phyloP scores from a whole-genome alignment of 2,329 filamentous ascomycete genomes.

The Zarea fungicola region DNA sequence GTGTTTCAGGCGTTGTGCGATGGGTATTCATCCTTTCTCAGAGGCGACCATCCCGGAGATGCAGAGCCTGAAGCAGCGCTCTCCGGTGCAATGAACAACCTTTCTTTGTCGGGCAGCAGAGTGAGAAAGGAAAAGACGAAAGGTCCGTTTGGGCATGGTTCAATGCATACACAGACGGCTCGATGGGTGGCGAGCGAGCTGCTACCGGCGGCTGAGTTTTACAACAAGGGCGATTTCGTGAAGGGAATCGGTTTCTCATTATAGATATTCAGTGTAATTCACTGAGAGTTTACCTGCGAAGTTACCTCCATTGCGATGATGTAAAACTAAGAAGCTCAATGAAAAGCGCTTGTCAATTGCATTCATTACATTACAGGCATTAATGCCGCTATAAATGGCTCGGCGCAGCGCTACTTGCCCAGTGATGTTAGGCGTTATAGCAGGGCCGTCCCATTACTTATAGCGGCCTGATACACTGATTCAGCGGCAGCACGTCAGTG shows the following conservation, averaged over 20 bases:
- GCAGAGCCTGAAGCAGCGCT: conserved; percentile 12
- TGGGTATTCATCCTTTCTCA: conserved; percentile 44
- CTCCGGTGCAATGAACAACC: conserved; percentile 25
- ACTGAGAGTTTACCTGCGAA: no score
- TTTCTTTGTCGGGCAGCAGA: conserved; percentile 23
- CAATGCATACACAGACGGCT: conserved; percentile 53
- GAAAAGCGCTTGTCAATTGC: no score
- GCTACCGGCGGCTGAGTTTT: conserved; percentile 44
- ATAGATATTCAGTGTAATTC: no score
- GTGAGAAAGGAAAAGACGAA: conserved; percentile 39
- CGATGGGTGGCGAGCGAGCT: conserved; percentile 53
- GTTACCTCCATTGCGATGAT: no score
- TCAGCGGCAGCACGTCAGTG: background rate
- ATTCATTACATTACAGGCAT: no score
- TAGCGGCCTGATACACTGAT: background rate
- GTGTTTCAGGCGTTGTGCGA: conserved; percentile 54
- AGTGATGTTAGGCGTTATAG: no score
- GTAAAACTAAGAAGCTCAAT: no score
- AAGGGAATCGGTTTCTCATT: conserved; percentile 37
- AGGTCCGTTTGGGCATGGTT: conserved; percentile 52
- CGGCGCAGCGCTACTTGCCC: no score
- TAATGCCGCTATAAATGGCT: no score
- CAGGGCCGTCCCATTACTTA: background rate
- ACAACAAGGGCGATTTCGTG: conserved; percentile 45
- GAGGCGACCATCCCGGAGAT: conserved; percentile 20